These are phyloP conservation scores for Capsicum chinense DNA, from an alignment of 257 asterid genomes.

Conservation along the genomic window DNA sequence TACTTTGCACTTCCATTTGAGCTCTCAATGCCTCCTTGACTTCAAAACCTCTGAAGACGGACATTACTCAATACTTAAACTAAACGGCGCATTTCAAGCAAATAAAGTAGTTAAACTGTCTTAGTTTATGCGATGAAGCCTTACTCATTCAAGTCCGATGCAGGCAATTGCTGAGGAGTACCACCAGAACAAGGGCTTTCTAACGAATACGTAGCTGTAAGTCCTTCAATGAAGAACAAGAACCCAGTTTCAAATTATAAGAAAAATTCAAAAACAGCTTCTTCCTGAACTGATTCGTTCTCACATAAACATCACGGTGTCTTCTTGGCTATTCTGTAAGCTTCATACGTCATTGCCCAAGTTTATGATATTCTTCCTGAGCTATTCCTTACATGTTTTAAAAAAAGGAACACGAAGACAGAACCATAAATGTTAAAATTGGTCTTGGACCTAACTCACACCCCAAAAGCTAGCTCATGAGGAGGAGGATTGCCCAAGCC, in stretches of 20 bases:
- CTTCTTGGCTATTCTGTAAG: conserved; percentile 10
- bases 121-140: conserved; percentile 36
- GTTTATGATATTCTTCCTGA: not conserved
- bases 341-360: conserved; percentile 25
- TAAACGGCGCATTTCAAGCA: conserved; percentile 4
- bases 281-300: not conserved
- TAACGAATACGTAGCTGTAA: conserved; percentile 62
- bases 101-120: conserved; percentile 8
- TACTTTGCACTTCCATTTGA: conserved; percentile 94
- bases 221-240: conserved; percentile 40
- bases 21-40: conserved; percentile 93
- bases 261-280: not conserved
- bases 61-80: conserved; percentile 34
- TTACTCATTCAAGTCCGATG: conserved; percentile 75
- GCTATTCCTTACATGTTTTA: not conserved
- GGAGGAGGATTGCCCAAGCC: too few species aligned
- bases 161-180: conserved; percentile 66
- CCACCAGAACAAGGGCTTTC: conserved; percentile 63
- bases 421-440: not conserved
- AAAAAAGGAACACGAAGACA: not conserved
- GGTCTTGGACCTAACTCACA: too few species aligned
- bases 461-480: too few species aligned
- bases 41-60: conserved; percentile 67
- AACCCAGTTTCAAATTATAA: conserved; percentile 29
- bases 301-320: not conserved